Evolutionary conservation across 148 eudicot genomes (phyloP).

Genomic region (Silene uniflora): DNA sequence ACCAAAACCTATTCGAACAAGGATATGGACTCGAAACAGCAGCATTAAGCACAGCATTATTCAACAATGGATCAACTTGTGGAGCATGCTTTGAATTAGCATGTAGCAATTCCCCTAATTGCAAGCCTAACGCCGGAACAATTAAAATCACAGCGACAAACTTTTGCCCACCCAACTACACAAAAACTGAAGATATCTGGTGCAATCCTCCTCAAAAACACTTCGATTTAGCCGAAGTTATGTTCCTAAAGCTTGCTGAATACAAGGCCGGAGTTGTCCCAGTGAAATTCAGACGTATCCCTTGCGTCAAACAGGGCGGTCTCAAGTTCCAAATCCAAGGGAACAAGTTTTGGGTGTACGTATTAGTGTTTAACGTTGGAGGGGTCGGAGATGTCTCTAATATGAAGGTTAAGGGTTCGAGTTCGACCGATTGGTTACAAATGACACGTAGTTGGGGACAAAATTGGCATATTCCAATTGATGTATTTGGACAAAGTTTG

Average conservation of each 20-base stretch:
- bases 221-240: constrained; percentile 24
- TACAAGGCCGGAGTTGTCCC: constrained; percentile 24
- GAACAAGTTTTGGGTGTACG: constrained; percentile 22
- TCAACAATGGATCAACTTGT: constrained; percentile 28
- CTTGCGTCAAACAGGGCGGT: constrained; percentile 20
- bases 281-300: constrained; percentile 10
- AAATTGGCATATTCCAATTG: constrained; percentile 17
- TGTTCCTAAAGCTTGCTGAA: constrained; percentile 23
- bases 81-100: constrained; percentile 33
- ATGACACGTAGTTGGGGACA: constrained; percentile 22
- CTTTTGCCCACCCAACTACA: constrained; percentile 35
- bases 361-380: constrained; percentile 31
- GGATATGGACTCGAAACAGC: constrained; percentile 41
- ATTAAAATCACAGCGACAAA: constrained; percentile 32
- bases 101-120: constrained; percentile 30
- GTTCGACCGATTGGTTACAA: neutral
- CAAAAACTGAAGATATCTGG: constrained; percentile 25
- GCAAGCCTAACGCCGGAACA: neutral
- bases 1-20: constrained; percentile 23
- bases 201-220: constrained; percentile 37
- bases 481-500: constrained; percentile 14
- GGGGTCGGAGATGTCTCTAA: constrained; percentile 42
- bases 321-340: constrained; percentile 19
- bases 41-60: constrained; percentile 35
- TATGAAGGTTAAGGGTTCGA: constrained; percentile 46